A percentile compares a stretch with the other conserved stretches of the same genome.
Conservation (phyloP, 1,284 basidiomycete species). For the Pseudozyma sp. region DNA sequence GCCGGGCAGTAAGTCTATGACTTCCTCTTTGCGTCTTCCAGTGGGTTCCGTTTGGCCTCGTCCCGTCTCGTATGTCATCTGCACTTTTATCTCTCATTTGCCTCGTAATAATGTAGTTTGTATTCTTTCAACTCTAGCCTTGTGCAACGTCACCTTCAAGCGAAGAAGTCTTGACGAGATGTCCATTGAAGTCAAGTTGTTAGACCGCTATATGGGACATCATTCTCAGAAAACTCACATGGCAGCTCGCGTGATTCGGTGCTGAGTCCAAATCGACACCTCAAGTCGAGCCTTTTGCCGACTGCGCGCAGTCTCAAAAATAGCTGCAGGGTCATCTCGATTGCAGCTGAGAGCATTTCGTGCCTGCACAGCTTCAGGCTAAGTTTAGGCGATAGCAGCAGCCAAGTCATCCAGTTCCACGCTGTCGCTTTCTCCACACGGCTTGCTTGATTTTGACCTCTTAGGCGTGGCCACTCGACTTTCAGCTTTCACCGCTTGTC, state of each 20-base stretch:
- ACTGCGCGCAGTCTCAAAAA: no score
- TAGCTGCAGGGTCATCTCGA: no score
- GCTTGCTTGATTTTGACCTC: background rate
- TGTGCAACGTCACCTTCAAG: background rate
- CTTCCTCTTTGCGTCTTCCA: background rate
- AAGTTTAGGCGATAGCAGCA: no score
- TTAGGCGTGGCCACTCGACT: background rate
- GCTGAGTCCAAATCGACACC: no score
- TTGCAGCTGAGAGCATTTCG: no score
- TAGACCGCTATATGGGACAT: no score
- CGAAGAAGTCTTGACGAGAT: background rate
- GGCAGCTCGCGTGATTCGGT: no score
- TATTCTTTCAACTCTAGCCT: background rate
- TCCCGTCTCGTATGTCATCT: background rate
- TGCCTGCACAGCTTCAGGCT: no score
- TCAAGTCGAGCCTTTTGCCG: no score
- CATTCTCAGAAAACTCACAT: no score
- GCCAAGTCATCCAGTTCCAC: conserved; percentile 7
- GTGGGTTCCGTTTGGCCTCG: background rate
- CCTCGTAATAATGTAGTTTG: background rate
- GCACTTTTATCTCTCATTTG: conserved; percentile 19
- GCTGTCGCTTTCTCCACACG: conserved; percentile 38
- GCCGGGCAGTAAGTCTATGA: conserved; percentile 8
- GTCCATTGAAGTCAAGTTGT: no score
- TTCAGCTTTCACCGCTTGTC: background rate